Evolutionary conservation across 345 rosid genomes (phyloP), one percentile per base, ranked within the genome.

Genomic region (Gossypioides kirkii): DNA sequence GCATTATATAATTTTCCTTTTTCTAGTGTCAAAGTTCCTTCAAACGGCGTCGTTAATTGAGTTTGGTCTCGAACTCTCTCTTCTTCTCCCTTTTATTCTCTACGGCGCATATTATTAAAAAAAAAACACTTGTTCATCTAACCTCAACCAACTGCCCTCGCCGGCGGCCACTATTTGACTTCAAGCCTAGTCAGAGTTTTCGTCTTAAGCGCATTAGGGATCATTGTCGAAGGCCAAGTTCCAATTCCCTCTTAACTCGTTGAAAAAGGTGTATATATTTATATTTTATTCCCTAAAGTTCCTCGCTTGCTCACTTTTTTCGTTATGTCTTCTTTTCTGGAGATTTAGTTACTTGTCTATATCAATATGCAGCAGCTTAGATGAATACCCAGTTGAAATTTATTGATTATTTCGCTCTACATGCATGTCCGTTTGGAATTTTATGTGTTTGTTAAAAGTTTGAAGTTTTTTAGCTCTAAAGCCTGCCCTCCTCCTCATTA

Each of bases 331-430:
- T 2, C 47, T 36, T 32, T 17, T 38, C 25, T 38, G 68, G 14
- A 38, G 25, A 62, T 62, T 61, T 10, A n/a, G 3, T 3, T 26
- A n/a, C 11, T 10, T 62, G 1, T 62, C 46, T n/a, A 10, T 12
- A 20, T 43, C 4, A 65, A 22, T 65, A 12, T 22, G n/a, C 36
- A 43, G 8, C 70, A 12, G 49, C 53, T 65, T 65, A 65, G 36
- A n/a, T 64, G 69, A 64, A 64, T 64, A 64, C 69, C 69, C 69
- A 20, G 53, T 43, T 65, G 54, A 45, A 45, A 12, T 43, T 65
- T 13, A 0, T 65, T 7, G 53, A 22, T 65, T 45, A 22, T 7
- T 65, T 45, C 18, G 41, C 7, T 65, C 14, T 54, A 7, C 2
- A 12, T 38, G 49, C 61, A 6, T 5, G 32, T 11, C 5, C 63